Conservation (phyloP, 2,329 filamentous ascomycete species). For the Corinectria fuckeliana region DNA sequence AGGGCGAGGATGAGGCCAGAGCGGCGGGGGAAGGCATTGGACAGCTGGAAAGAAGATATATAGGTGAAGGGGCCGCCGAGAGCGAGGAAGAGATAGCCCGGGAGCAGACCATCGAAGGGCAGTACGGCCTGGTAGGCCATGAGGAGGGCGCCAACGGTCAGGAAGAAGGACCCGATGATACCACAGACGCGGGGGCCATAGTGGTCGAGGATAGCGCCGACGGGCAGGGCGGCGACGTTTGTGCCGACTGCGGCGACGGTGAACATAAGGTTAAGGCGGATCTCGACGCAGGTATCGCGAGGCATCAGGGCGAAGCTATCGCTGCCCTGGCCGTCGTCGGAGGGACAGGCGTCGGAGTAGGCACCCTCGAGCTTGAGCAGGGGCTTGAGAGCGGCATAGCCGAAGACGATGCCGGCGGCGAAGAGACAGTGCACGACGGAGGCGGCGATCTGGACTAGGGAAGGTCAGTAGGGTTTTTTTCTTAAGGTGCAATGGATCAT, state of each 20-base stretch:
- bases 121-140: slow-evolving; percentile 68
- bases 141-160: slow-evolving; percentile 72
- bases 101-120: slow-evolving; percentile 74
- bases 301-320: slow-evolving; percentile 29
- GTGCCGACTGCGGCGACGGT: slow-evolving; percentile 87
- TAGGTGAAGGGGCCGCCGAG: slow-evolving; percentile 83
- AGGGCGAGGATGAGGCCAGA: slow-evolving; percentile 82
- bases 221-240: slow-evolving; percentile 84
- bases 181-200: slow-evolving; percentile 81
- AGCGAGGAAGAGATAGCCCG: slow-evolving; percentile 77
- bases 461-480: neutral
- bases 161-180: slow-evolving; percentile 70
- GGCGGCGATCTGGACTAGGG: slow-evolving; percentile 39
- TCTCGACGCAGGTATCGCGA: slow-evolving; percentile 53
- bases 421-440: slow-evolving; percentile 64
- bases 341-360: slow-evolving; percentile 67
- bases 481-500: too few species aligned
- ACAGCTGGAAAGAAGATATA: slow-evolving; percentile 83
- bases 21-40: slow-evolving; percentile 79
- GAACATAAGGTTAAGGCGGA: slow-evolving; percentile 87
- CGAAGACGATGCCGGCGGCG: slow-evolving; percentile 81
- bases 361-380: slow-evolving; percentile 76
- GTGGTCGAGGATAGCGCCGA: slow-evolving; percentile 83
- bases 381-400: slow-evolving; percentile 84
- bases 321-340: slow-evolving; percentile 5